These are phyloP conservation scores for Plantago lanceolata DNA, from an alignment of 305 asterid species.

Conservation along the genomic window DNA sequence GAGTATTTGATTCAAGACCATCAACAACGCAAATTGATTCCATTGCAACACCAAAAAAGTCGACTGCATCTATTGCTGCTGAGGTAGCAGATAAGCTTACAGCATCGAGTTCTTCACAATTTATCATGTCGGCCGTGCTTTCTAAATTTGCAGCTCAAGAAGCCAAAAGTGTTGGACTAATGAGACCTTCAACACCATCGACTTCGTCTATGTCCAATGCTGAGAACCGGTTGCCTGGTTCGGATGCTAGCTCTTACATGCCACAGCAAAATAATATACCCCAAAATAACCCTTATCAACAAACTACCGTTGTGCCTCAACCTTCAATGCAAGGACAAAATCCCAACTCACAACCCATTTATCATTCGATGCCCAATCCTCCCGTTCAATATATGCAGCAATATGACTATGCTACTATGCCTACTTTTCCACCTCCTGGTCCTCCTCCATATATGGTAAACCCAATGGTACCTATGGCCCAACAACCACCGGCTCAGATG, in stretches of 20 bases:
- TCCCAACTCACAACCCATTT: conserved; percentile 48
- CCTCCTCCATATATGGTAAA: conserved; percentile 55
- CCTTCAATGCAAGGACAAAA: conserved; percentile 30
- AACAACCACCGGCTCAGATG: conserved; percentile 39
- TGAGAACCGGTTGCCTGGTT: conserved; percentile 26
- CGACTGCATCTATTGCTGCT: conserved; percentile 83
- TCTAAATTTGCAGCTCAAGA: conserved; percentile 91
- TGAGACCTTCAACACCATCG: conserved; percentile 35
- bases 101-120: conserved; percentile 84
- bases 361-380: conserved; percentile 46
- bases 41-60: conserved; percentile 39
- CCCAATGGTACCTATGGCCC: conserved; percentile 51
- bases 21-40: conserved; percentile 25
- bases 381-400: conserved; percentile 63
- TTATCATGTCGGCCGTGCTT: conserved; percentile 81
- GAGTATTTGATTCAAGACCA: conserved; percentile 37
- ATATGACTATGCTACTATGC: conserved; percentile 47
- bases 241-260: conserved; percentile 42
- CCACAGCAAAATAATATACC: conserved; percentile 34
- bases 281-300: conserved; percentile 52
- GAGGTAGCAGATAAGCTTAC: conserved; percentile 84
- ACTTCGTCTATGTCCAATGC: conserved; percentile 32
- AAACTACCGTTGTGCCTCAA: conserved; percentile 30
- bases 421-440: conserved; percentile 42
- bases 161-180: conserved; percentile 61